These are phyloP conservation scores for Clavispora asparagi DNA, from an alignment of 805 yeast species.

Conservation along the genomic window DNA sequence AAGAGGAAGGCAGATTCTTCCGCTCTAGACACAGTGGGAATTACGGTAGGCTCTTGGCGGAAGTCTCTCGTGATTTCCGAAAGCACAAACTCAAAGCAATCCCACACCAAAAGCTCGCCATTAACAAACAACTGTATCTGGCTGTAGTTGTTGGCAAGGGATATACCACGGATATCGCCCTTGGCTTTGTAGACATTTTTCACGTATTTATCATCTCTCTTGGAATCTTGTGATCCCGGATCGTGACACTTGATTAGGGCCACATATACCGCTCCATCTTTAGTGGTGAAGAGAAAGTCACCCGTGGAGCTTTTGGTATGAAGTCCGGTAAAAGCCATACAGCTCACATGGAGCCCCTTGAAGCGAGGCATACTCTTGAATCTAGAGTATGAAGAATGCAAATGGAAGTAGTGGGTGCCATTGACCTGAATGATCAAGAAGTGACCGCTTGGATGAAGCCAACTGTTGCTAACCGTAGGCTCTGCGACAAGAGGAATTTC, in stretches of 20 bases:
- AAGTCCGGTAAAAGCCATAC: slow-evolving; percentile 17
- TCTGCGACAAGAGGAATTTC: slow-evolving; percentile 16
- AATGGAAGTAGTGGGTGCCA: slow-evolving; percentile 31
- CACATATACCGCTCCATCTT: slow-evolving; percentile 25
- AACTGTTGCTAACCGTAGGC: slow-evolving; percentile 19
- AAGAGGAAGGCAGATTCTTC: slow-evolving; percentile 11
- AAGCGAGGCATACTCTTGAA: slow-evolving; percentile 43
- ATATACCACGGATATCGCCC: slow-evolving; percentile 14
- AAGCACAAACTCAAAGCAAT: slow-evolving; percentile 25
- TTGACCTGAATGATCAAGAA: slow-evolving; percentile 29
- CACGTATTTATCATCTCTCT: slow-evolving; percentile 32
- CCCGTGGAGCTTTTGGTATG: slow-evolving; percentile 17
- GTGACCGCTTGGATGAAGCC: slow-evolving; percentile 36
- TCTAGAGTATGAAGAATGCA: slow-evolving; percentile 36
- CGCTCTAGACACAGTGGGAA: neutral
- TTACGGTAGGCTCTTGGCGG: slow-evolving; percentile 3
- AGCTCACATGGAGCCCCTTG: slow-evolving; percentile 35
- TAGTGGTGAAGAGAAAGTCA: slow-evolving; percentile 26
- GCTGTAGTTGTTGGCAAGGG: slow-evolving; percentile 16
- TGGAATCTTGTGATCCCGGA: slow-evolving; percentile 20
- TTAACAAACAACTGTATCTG: slow-evolving; percentile 21
- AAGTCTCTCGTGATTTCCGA: slow-evolving; percentile 27
- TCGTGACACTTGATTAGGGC: slow-evolving; percentile 26
- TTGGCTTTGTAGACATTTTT: slow-evolving; percentile 21
- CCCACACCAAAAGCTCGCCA: slow-evolving; percentile 24